These are phyloP conservation scores for Lathyrus aphaca DNA, from an alignment of 306 rosid species.

Conservation along the genomic window DNA sequence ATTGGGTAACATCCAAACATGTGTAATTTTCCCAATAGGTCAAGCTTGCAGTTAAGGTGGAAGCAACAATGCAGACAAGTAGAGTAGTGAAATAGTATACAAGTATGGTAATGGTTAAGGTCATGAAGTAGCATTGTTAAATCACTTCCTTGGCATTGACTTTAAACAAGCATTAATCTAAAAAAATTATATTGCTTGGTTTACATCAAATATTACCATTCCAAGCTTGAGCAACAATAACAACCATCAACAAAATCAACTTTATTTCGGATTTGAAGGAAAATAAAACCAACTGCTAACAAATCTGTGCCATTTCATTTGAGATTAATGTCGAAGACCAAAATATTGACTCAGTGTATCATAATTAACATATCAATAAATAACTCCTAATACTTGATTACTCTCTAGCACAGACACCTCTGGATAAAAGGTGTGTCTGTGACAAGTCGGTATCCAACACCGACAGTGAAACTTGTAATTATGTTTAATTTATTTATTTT, in stretches of 20 bases:
- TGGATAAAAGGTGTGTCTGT: too few species aligned
- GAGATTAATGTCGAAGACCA: constrained; percentile 4
- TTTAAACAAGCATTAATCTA: background rate
- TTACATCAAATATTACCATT: constrained; percentile 9
- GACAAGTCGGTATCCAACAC: too few species aligned
- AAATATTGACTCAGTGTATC: background rate
- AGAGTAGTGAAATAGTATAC: constrained; percentile 26
- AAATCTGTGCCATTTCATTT: background rate
- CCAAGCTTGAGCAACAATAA: constrained; percentile 7
- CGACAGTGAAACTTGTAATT: too few species aligned
- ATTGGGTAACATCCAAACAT: constrained; percentile 84
- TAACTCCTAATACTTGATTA: background rate
- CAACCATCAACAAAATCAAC: background rate
- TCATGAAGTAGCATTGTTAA: constrained; percentile 3
- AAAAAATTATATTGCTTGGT: constrained; percentile 5
- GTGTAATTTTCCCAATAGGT: constrained; percentile 89
- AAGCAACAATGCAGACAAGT: constrained; percentile 38
- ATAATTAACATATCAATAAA: background rate
- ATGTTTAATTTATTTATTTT: too few species aligned
- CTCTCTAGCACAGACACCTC: too few species aligned
- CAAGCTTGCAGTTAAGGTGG: constrained; percentile 71
- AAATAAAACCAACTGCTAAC: background rate
- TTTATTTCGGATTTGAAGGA: background rate
- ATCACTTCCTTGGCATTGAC: constrained; percentile 3
- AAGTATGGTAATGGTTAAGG: constrained; percentile 7